phyloP scores from a whole-genome alignment of 2,329 filamentous ascomycete genomes.

The Colletotrichum sp. region DNA sequence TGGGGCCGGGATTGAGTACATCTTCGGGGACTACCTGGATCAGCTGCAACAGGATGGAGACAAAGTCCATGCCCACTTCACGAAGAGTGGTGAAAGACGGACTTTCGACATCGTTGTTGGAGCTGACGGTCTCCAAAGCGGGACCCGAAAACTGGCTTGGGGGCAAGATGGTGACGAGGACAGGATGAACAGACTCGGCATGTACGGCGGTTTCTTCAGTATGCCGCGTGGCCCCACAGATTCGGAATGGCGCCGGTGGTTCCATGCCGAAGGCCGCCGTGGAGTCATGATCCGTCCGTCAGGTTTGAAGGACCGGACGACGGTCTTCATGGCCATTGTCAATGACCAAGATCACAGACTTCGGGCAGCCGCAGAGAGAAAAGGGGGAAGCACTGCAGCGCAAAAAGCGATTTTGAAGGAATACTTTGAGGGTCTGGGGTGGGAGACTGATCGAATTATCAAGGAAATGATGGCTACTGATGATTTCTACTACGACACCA shows the following conservation, averaged over 20 bases:
- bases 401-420: conserved; percentile 45
- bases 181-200: conserved; percentile 30
- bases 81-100: conserved; percentile 41
- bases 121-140: conserved; percentile 59
- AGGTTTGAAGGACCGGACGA: conserved; percentile 18
- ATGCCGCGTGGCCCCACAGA: conserved; percentile 33
- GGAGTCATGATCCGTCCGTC: conserved; percentile 42
- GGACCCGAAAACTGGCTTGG: conserved; percentile 45
- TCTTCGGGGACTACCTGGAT: conserved; percentile 33
- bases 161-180: conserved; percentile 29
- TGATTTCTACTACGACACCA: conserved; percentile 49
- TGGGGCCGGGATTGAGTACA: conserved; percentile 24
- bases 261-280: conserved; percentile 38
- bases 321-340: conserved; percentile 32
- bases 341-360: conserved; percentile 30
- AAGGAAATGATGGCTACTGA: conserved; percentile 36
- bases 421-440: conserved; percentile 49
- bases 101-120: conserved; percentile 59
- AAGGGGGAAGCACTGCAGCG: conserved; percentile 27
- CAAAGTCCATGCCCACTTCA: conserved; percentile 42
- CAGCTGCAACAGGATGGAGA: conserved; percentile 31
- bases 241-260: conserved; percentile 28
- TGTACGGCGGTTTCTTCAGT: conserved; percentile 45
- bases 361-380: not conserved
- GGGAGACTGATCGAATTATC: conserved; percentile 44